These are phyloP conservation scores for Rhizoclosmatium sp. DNA, from an alignment of 192 early-diverging fungal species.

Conservation along the genomic window DNA sequence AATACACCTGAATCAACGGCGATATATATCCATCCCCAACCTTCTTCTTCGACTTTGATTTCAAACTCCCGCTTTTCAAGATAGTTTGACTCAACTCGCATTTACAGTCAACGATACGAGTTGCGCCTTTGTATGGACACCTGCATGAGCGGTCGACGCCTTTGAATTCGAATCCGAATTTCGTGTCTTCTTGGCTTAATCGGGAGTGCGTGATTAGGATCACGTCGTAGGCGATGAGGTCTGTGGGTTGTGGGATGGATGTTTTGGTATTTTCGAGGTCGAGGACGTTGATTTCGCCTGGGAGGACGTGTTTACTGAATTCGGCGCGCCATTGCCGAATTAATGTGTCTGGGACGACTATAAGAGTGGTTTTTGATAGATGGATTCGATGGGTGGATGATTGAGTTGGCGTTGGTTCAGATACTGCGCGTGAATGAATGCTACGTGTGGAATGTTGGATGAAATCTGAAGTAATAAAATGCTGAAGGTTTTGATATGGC, in stretches of 20 bases:
- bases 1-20: conserved; percentile 75
- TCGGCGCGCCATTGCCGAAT: conserved; percentile 81
- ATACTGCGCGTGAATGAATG: not conserved
- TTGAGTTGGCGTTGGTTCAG: not conserved
- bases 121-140: conserved; percentile 10
- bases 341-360: conserved; percentile 81
- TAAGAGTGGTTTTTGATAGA: conserved; percentile 65
- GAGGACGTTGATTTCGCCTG: not conserved
- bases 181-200: conserved; percentile 63
- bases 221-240: conserved; percentile 70
- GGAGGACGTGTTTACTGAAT: conserved; percentile 65
- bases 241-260: conserved; percentile 56
- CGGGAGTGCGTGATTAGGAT: conserved; percentile 74
- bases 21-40: conserved; percentile 51
- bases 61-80: not conserved
- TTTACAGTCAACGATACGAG: conserved; percentile 10
- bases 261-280: not conserved
- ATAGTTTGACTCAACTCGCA: not conserved
- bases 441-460: not conserved
- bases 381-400: conserved; percentile 12
- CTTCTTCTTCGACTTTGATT: not conserved
- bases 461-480: conserved; percentile 1
- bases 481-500: conserved; percentile 7
- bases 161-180: not conserved
- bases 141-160: conserved; percentile 5